Base-by-base conservation (phyloP, 2,329 filamentous ascomycete genomes). In the Gnomoniopsis smithogilvyi region DNA sequence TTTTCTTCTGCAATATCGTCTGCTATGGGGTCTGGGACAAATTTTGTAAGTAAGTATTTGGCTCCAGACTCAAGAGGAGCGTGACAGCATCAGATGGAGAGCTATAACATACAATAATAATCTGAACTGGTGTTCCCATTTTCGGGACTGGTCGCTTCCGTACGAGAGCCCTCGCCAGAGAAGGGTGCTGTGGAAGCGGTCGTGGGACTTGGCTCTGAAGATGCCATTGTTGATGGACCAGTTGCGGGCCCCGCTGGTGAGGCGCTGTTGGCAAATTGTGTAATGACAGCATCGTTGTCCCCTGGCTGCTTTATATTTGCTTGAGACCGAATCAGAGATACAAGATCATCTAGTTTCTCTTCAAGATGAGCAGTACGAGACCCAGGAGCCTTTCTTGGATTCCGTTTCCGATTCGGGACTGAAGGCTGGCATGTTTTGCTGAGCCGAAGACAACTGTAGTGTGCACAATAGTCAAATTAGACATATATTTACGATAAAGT, bases 261-360 rank as follows among this genome's bases (percentile, higher is more conserved):
- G 54, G n/a, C 33, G 38, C 38, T 21, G 12, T 49, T 30, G 21
- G 54, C 43, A 6, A 30, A 14, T 1, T 51, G 45, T 19, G 48
- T 41, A 1, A 33, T 34, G 8, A 30, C 41, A 38, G 49, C 4
- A 19, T 47, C 30, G 22, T 24, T 17, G 14, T 4, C 34, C 11
- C 26, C 34, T 4, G 50, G n/a, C 65, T 34, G 66, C 19, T 56
- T 61, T 11, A 21, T 64, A 6, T 34, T 53, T 14, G 61, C 50
- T 21, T 70, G 70, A 6, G 68, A 67, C 8, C 67, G 71, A 17
- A 80, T 64, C 21, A 80, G 74, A 2, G 76, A 74, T n/a, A 80
- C 75, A 10, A 81, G 67, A 53, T 78, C 75, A 52, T 80, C 77
- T 14, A 80, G 70, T 64, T 79, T 80, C 67, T 80, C 76, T 66